Evolutionary conservation across 2,329 filamentous ascomycete genomes (phyloP), one percentile per base, ranked within the genome.

Genomic region (Saccharata proteae): DNA sequence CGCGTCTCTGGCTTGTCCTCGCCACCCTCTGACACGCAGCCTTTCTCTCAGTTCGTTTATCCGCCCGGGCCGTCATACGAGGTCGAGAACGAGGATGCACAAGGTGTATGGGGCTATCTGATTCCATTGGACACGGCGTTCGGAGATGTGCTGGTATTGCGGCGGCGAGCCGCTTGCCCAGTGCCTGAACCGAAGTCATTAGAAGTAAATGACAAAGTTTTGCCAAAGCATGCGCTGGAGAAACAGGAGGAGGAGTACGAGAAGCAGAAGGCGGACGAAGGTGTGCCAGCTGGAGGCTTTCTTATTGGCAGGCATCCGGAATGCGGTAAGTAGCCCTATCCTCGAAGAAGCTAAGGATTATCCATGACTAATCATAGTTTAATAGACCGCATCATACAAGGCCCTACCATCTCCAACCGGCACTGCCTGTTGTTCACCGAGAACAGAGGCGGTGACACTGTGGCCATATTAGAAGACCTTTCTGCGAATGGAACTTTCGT

Each of bases 401-500:
- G 81, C 30, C 77, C 75, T 2, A 82, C 82, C 4, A 77, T 94
- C 25, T 94, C 86, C 12, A 96, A 96, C 50, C 72, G 86, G 4
- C 81, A 86, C 54, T 83, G 77, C 40, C 58, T 82, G 6, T 43
- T 83, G 2, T 82, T 80, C 46, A 65, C 62, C 29, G 69, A 77
- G 49, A 74, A 69, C 41, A 69, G 64, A 40, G 59, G 62, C 30
- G 70, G 73, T 19, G 64, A 67, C 39, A 50, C 64, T 1, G 58
- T 74, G 24, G 88, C 84, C 6, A 71, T 96, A 9, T 58, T 98
- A 4, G 86, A 98, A 53, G 90, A 98, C 54, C 61, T 96, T 13
- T 98, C 90, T 5, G 90, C 77, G 50, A 98, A 98, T 51, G 90
- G 90, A 30, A 98, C 92, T 0, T 98, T 86, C 51, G 79, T 98